Base-by-base conservation (phyloP, 2,329 filamentous ascomycete species). In the Diaporthe aspalathi region DNA sequence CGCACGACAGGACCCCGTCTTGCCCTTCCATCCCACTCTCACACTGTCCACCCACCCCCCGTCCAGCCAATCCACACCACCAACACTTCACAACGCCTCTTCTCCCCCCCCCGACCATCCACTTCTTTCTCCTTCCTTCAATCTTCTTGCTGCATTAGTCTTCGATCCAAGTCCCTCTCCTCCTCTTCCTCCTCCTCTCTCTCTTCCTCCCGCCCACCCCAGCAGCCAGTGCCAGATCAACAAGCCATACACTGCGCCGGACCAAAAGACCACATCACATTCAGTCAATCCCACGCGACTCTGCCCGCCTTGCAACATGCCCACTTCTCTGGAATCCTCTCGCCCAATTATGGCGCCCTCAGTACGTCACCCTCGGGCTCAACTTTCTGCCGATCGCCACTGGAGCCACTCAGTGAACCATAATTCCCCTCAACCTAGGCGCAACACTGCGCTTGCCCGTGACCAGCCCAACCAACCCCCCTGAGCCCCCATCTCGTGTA, bases 261-360 rank as follows among this genome's bases (percentile, higher is more conserved):
- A 53, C 57, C 35, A 53, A 53, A 38, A 27, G 5, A 32, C 32
- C 11, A 40, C 35, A 24, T 14, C 17, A 43, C 29, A 29, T 35
- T 22, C 17, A 24, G 45, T 38, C 35, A 38, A 38, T 45, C 43
- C 50, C 40, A 12, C 47, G n/a, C 52, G 68, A 67, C 60, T 22
- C 22, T 27, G 67, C 71, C 12, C 29, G 60, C 60, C 43, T 60
- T 47, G 67, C 76, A 78, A 74, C 70, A 90, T 90, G 88, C 86
- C 87, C 78, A 79, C 84, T 73, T 90, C 88, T n/a, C 77, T 90
- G 71, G 88, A 90, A 70, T 90, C 88, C 54, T 84, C 87, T 68
- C 87, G 88, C 78, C 88, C 88, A 76, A 90, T 90, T 79, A 89
- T 90, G 88, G 87, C 87, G 72, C 85, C 87, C 60, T 90, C 88